Evolutionary conservation across 2,329 filamentous ascomycete species (phyloP).

Genomic region (Diaporthe sp.): DNA sequence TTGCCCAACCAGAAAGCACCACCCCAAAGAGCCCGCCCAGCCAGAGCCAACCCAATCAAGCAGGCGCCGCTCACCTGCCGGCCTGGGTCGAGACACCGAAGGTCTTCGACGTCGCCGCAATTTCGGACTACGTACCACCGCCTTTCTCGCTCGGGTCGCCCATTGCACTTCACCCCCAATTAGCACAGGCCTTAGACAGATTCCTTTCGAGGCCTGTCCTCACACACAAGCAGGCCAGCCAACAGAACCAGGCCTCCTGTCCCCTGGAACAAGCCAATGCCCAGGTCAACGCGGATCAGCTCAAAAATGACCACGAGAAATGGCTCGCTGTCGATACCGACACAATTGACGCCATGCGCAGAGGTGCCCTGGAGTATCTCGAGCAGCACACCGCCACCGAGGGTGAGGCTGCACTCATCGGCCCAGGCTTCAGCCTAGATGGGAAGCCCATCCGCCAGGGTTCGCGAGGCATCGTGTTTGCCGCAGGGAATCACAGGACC

Average conservation of each 20-base stretch:
- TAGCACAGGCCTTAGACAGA: constrained; percentile 19
- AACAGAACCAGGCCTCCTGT: constrained; percentile 35
- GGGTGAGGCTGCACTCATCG: constrained; percentile 29
- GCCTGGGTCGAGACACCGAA: constrained; percentile 35
- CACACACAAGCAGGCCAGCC: constrained; percentile 32
- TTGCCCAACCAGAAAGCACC: background rate
- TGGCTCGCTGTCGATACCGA: constrained; percentile 29
- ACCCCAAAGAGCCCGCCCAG: background rate
- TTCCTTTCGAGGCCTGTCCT: constrained; percentile 36
- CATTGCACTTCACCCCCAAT: constrained; percentile 6
- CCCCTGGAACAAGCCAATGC: constrained; percentile 27
- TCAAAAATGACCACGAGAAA: constrained; percentile 28
- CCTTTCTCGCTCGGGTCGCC: constrained; percentile 15
- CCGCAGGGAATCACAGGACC: constrained; percentile 36
- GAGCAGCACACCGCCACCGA: constrained; percentile 22
- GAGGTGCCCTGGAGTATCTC: constrained; percentile 30
- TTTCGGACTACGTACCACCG: background rate
- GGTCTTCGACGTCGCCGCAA: constrained; percentile 6
- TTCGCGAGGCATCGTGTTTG: constrained; percentile 35
- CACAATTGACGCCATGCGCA: constrained; percentile 27
- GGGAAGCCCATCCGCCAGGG: constrained; percentile 19
- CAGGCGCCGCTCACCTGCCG: background rate
- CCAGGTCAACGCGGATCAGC: constrained; percentile 39
- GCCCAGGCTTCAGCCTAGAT: constrained; percentile 24
- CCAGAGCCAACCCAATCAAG: background rate